Evolutionary conservation across 2,329 filamentous ascomycete species (phyloP), one percentile per base, ranked within the genome.

Genomic region (Talaromyces pinophilus): DNA sequence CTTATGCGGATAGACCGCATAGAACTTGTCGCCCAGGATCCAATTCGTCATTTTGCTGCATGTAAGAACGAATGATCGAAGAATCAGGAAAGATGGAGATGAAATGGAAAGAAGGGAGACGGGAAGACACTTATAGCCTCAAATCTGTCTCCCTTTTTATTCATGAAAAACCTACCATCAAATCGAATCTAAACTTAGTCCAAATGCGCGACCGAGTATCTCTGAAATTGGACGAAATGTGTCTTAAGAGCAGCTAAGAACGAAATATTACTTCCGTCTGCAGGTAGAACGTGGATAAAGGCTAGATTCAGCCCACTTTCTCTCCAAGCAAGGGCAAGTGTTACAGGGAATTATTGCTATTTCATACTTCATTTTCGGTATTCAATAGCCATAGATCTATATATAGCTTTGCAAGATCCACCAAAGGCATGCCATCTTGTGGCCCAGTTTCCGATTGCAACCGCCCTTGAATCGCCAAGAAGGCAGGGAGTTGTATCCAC

Each of bases 1-100:
- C 70, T 88, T 85, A 72, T 89, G 87, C 22, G 86, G 82, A 55
- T 82, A 81, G 55, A 80, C 74, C 38, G 80, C 78, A 65, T 82
- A 74, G 70, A 84, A 82, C 62, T 80, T 81, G 63, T 83, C 79
- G 68, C 82, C 82, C 44, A 84, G 68, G 33, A 77, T 76, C 76
- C 76, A 77, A 68, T 67, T 65, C 13, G 46, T 62, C 62, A 65
- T 67, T 28, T 38, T 67, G 33, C 28, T 19, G 17, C 5, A 52
- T 11, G 17, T 11, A 38, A 17, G 7, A 8, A 19, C n/a, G 38
- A 42, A 42, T 25, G 10, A 54, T 17, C 30, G n/a, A 4, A 33
- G 22, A n/a, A 57, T 5, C 22, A 40, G 40, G 25, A 25, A 38
- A n/a, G n/a, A 40, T 15, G 33, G 2, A 15, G 13, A 33, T 30